These are phyloP conservation scores for Eucalyptus marginata DNA, from an alignment of 345 rosid genomes.

Conservation along the genomic window DNA sequence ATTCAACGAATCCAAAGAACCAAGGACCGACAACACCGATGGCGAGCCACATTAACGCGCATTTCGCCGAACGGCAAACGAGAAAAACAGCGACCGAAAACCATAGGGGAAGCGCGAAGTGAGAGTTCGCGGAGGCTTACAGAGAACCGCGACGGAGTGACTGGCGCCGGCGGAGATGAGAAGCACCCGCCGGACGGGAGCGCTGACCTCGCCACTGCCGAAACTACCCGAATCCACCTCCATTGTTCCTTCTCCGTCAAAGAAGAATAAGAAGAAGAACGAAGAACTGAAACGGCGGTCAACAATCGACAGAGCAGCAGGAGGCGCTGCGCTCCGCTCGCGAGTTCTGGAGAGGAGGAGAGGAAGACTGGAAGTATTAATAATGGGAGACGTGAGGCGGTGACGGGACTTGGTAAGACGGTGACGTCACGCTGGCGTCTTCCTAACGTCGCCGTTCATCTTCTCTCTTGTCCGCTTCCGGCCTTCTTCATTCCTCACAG, in stretches of 20 bases:
- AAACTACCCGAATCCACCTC: background rate
- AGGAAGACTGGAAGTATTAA: background rate
- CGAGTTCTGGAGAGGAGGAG: background rate
- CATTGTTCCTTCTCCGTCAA: background rate
- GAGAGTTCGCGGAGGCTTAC: slow-evolving; percentile 16
- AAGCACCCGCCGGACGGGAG: slow-evolving; percentile 49
- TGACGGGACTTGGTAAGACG: background rate
- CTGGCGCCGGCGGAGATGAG: slow-evolving; percentile 95
- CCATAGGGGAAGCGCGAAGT: background rate
- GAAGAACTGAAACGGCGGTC: background rate
- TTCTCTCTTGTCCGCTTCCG: background rate
- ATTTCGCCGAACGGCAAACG: background rate
- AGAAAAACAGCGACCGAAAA: background rate
- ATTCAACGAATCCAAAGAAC: background rate
- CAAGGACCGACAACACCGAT: background rate
- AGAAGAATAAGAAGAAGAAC: background rate
- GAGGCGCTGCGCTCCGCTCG: background rate
- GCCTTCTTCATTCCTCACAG: background rate
- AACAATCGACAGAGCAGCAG: background rate
- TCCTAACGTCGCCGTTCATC: background rate
- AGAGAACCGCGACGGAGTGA: slow-evolving; percentile 87
- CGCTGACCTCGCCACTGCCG: slow-evolving; percentile 11
- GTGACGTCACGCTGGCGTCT: background rate
- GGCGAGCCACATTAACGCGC: background rate
- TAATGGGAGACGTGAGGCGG: background rate